phyloP scores from a whole-genome alignment of 176 grass and related monocot genomes.

The Eleusine coracana region DNA sequence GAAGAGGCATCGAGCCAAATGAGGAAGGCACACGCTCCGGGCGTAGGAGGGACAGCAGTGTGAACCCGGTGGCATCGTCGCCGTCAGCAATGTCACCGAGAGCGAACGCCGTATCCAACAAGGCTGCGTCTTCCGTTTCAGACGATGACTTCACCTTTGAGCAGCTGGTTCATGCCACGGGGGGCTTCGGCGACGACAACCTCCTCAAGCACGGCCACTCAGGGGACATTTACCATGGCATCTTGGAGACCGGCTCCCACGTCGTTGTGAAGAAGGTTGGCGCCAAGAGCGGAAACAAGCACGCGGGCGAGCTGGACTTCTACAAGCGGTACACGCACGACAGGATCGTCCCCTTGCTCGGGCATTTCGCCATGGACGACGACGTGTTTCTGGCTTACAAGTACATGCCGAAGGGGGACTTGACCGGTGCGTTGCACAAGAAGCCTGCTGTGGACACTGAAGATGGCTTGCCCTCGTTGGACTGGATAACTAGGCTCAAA shows the following conservation, averaged over 20 bases:
- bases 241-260: conserved; percentile 68
- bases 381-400: conserved; percentile 77
- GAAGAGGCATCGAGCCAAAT: conserved; percentile 34
- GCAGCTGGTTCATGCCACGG: conserved; percentile 59
- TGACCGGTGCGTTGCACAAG: conserved; percentile 76
- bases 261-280: conserved; percentile 73
- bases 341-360: conserved; percentile 74
- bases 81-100: conserved; percentile 37
- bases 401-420: conserved; percentile 75
- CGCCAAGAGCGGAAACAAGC: conserved; percentile 37
- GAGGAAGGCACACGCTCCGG: conserved; percentile 32
- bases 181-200: conserved; percentile 55
- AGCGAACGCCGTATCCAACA: conserved; percentile 8
- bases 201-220: conserved; percentile 77
- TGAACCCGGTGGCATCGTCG: conserved; percentile 48
- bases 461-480: conserved; percentile 70
- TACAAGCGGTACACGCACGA: conserved; percentile 46
- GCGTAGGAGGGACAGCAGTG: conserved; percentile 57
- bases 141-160: conserved; percentile 56
- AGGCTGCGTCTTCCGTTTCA: not conserved
- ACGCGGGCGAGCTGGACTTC: conserved; percentile 59
- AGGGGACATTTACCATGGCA: conserved; percentile 73
- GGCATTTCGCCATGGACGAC: conserved; percentile 50
- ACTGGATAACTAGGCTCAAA: conserved; percentile 98
- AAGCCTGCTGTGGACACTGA: conserved; percentile 40